Evolutionary conservation across 1,284 basidiomycete genomes (phyloP).

Genomic region (Apiotrichum veenhuisii): DNA sequence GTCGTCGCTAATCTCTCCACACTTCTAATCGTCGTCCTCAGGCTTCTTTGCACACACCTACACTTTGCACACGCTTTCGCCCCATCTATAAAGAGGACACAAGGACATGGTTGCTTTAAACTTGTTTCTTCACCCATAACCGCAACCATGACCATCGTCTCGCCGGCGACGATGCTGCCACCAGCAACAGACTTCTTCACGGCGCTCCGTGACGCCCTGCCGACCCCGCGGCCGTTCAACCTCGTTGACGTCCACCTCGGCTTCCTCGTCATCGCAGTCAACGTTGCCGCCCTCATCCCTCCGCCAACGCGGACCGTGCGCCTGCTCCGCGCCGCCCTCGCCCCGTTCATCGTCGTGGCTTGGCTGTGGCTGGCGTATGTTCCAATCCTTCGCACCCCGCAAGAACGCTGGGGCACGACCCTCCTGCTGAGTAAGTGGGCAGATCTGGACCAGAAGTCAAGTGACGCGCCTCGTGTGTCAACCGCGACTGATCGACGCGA

Average conservation of each 20-base stretch:
- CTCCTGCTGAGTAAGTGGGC: slow-evolving; percentile 23
- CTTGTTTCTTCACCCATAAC: too few relatives aligned
- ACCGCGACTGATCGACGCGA: too few relatives aligned
- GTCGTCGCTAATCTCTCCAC: too few relatives aligned
- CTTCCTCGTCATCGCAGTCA: slow-evolving; percentile 7
- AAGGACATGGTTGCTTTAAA: too few relatives aligned
- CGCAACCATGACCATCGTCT: neutral
- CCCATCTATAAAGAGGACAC: too few relatives aligned
- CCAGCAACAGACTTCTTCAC: neutral
- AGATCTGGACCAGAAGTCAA: neutral
- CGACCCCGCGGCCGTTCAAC: slow-evolving; percentile 9
- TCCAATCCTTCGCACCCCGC: slow-evolving; percentile 14
- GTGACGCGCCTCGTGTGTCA: neutral
- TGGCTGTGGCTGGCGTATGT: slow-evolving; percentile 23
- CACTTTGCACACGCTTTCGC: too few relatives aligned
- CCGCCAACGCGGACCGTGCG: slow-evolving; percentile 26
- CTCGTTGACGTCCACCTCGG: slow-evolving; percentile 9
- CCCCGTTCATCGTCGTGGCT: slow-evolving; percentile 18
- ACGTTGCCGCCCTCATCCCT: slow-evolving; percentile 21
- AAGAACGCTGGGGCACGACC: slow-evolving; percentile 30
- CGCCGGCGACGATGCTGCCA: neutral
- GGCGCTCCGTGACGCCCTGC: slow-evolving; percentile 9
- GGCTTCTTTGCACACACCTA: too few relatives aligned
- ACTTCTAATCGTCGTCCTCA: too few relatives aligned
- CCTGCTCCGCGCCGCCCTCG: slow-evolving; percentile 25